Conservation (phyloP, 129 eudicot species). For the Pittosporum tobira region DNA sequence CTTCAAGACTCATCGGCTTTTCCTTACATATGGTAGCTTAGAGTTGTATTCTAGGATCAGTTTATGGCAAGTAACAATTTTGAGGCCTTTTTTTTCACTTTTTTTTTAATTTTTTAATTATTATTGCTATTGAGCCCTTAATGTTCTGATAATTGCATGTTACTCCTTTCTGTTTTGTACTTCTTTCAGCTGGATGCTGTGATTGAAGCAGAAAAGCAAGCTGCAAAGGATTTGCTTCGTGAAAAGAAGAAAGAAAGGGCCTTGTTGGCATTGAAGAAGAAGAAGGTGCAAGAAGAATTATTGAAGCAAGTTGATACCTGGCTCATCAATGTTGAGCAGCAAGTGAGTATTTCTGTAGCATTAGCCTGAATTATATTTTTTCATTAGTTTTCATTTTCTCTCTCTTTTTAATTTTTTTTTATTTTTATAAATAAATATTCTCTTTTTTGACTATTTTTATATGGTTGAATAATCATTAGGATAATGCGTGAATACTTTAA, state of each 20-base stretch:
- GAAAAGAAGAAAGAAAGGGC: constrained; percentile 98
- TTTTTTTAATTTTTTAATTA: too few species aligned
- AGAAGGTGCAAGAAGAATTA: constrained; percentile 90
- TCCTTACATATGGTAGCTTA: too few species aligned
- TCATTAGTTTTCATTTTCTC: neutral
- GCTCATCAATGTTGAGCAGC: constrained; percentile 92
- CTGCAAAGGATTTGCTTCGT: constrained; percentile 87
- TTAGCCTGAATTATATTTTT: neutral
- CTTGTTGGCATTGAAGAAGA: constrained; percentile 74
- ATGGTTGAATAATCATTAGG: neutral
- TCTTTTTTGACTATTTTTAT: neutral
- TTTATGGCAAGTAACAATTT: too few species aligned
- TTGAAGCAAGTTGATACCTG: constrained; percentile 86
- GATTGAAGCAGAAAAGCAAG: constrained; percentile 95
- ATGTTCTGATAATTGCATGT: too few species aligned
- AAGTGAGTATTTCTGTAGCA: constrained; percentile 43
- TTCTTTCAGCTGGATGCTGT: constrained; percentile 74
- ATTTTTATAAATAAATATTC: neutral
- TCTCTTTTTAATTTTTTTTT: neutral
- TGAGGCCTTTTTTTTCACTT: too few species aligned
- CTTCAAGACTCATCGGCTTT: too few species aligned
- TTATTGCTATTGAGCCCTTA: too few species aligned
- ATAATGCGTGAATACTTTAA: neutral
- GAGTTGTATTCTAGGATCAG: too few species aligned
- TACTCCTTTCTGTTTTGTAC: neutral